Percentiles rank a stretch among this genome's conserved stretches.
Evolutionary conservation across 2,329 filamentous ascomycete species (phyloP).

Genomic region (Paecilomyces niveus): DNA sequence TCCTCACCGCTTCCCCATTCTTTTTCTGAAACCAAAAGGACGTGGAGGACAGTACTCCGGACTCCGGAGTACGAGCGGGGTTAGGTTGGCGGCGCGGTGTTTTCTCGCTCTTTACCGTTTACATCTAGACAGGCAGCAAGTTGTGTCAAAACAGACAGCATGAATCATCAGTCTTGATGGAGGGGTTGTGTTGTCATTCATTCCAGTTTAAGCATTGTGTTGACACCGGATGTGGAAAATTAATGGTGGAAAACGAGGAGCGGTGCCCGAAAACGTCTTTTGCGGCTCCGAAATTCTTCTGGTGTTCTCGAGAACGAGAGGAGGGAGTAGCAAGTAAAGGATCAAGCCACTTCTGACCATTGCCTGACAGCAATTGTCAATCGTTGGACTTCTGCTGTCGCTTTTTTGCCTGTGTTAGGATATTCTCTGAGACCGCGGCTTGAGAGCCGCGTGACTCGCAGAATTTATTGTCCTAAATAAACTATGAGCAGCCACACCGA

Average conservation of each 20-base stretch:
- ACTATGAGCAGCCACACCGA: neutral
- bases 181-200: neutral
- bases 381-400: neutral
- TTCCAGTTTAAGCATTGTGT: neutral
- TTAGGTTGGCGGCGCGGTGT: neutral
- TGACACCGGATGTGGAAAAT: neutral
- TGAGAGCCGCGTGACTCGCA: neutral
- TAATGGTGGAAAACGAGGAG: neutral
- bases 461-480: neutral
- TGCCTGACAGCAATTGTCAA: neutral
- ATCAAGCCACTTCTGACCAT: neutral
- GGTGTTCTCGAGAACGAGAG: neutral
- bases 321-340: neutral
- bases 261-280: neutral
- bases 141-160: neutral
- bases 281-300: neutral
- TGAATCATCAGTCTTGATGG: neutral
- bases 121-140: neutral
- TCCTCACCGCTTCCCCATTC: neutral
- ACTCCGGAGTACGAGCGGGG: neutral
- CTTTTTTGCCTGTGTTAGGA: neutral
- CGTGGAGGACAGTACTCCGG: neutral
- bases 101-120: neutral
- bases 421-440: neutral
- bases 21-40: neutral